Percentiles rank a stretch among this genome's conserved stretches.
Evolutionary conservation across 1,139 yeast genomes (phyloP).

Genomic region (Eremothecium coryli): DNA sequence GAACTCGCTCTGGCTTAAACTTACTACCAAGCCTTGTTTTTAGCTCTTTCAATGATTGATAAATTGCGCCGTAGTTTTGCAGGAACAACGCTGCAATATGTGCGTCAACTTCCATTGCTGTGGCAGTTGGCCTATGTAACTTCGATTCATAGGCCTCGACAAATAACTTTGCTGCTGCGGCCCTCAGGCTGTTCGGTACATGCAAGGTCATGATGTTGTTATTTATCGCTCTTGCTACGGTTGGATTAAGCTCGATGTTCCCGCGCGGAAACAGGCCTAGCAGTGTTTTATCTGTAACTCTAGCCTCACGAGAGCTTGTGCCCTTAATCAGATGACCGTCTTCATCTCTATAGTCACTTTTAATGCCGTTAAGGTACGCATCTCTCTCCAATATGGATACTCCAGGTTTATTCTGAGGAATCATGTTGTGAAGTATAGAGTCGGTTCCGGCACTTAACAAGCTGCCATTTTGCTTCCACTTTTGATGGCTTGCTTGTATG

Average conservation of each 20-base stretch:
- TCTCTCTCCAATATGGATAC: too few species aligned
- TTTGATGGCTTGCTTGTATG: neutral
- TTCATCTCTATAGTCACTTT: conserved; percentile 23
- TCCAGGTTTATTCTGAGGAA: too few species aligned
- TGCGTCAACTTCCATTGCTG: conserved; percentile 63
- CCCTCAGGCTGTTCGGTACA: conserved; percentile 48
- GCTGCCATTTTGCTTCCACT: too few species aligned
- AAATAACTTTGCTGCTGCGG: conserved; percentile 45
- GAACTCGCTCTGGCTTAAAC: conserved; percentile 56
- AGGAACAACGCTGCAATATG: conserved; percentile 76
- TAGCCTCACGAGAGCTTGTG: conserved; percentile 23
- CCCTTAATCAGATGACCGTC: conserved; percentile 23
- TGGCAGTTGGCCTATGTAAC: conserved; percentile 44
- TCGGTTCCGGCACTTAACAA: too few species aligned
- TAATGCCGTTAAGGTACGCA: neutral
- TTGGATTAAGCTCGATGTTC: conserved; percentile 40
- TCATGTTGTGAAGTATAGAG: conserved; percentile 34
- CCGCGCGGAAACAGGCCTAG: conserved; percentile 27
- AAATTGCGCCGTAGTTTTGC: conserved; percentile 70
- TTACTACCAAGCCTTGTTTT: conserved; percentile 42
- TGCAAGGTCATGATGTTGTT: conserved; percentile 49
- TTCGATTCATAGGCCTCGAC: conserved; percentile 42
- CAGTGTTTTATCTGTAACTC: conserved; percentile 31
- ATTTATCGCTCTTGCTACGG: conserved; percentile 47
- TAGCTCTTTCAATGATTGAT: conserved; percentile 61